Conservation (phyloP, 2,329 filamentous ascomycete species). For the Fusarium humuli region DNA sequence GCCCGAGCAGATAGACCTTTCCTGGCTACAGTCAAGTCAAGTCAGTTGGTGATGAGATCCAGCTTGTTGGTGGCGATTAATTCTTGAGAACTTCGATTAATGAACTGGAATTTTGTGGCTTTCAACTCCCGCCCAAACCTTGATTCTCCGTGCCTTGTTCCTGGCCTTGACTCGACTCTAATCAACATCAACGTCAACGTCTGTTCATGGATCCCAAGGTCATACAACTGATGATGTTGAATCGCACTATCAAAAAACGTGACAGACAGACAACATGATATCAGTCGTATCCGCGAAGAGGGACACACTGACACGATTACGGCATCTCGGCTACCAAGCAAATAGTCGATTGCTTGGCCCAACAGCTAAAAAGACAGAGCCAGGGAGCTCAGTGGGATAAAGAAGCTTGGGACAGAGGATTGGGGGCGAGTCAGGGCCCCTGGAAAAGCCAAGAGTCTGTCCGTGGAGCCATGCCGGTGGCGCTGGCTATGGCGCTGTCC, state of each 20-base stretch:
- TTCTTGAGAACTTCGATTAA: not conserved
- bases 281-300: not conserved
- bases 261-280: not conserved
- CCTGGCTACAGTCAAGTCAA: not conserved
- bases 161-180: slow-evolving; percentile 6
- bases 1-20: not conserved
- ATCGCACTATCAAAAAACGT: slow-evolving; percentile 5
- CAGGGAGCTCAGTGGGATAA: not conserved
- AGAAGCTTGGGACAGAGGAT: slow-evolving; percentile 5
- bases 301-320: slow-evolving; percentile 19
- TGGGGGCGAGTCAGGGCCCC: slow-evolving; percentile 27
- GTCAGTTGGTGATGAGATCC: not conserved
- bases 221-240: not conserved
- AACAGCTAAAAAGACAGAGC: not conserved
- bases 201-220: slow-evolving; percentile 2
- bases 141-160: slow-evolving; percentile 27
- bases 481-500: slow-evolving; percentile 7
- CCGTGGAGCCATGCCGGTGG: slow-evolving; percentile 25
- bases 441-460: slow-evolving; percentile 16
- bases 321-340: slow-evolving; percentile 37
- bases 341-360: slow-evolving; percentile 13
- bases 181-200: not conserved
- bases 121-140: slow-evolving; percentile 25
- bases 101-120: slow-evolving; percentile 35
- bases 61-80: slow-evolving; percentile 6